phyloP scores from a whole-genome alignment of 208 protist genomes.

The Crithidia bombi region DNA sequence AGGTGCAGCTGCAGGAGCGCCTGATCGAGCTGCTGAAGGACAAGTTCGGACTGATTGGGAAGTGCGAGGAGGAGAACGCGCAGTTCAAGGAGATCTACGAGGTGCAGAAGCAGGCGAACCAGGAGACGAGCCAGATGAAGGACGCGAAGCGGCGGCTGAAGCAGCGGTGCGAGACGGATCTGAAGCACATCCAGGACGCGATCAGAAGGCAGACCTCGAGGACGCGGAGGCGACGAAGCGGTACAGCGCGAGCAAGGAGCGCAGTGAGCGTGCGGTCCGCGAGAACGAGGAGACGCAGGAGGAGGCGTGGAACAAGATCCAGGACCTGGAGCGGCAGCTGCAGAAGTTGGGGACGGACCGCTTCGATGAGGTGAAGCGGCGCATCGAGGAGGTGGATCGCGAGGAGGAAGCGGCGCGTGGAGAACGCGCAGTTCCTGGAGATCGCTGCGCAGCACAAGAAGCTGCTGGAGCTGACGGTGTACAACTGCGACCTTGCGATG shows the following conservation, averaged over 20 bases:
- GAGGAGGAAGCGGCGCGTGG: slow-evolving; percentile 82
- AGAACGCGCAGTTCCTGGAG: slow-evolving; percentile 84
- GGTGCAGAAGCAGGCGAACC: slow-evolving; percentile 80
- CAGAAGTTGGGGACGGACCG: slow-evolving; percentile 79
- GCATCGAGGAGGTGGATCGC: slow-evolving; percentile 83
- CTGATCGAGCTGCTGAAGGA: slow-evolving; percentile 79
- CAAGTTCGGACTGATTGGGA: slow-evolving; percentile 78
- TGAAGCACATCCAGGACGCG: slow-evolving; percentile 78
- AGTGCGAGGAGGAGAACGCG: slow-evolving; percentile 81
- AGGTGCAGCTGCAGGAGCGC: slow-evolving; percentile 82
- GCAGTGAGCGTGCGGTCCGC: slow-evolving; percentile 63
- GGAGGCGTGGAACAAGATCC: slow-evolving; percentile 79
- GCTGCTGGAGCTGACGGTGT: slow-evolving; percentile 81
- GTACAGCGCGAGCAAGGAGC: slow-evolving; percentile 75
- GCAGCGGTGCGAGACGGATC: slow-evolving; percentile 75
- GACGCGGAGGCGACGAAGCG: slow-evolving; percentile 80
- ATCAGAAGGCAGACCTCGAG: slow-evolving; percentile 85
- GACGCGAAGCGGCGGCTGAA: slow-evolving; percentile 80
- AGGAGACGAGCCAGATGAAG: slow-evolving; percentile 80
- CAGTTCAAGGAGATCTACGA: slow-evolving; percentile 81
- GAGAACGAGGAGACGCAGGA: slow-evolving; percentile 83
- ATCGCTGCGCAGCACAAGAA: slow-evolving; percentile 83
- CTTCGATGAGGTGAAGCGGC: slow-evolving; percentile 86
- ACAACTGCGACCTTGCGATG: slow-evolving; percentile 82
- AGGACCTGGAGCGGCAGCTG: slow-evolving; percentile 79